phyloP scores from a whole-genome alignment of 352 stramenopile genomes.

The Globisporangium yorkense region DNA sequence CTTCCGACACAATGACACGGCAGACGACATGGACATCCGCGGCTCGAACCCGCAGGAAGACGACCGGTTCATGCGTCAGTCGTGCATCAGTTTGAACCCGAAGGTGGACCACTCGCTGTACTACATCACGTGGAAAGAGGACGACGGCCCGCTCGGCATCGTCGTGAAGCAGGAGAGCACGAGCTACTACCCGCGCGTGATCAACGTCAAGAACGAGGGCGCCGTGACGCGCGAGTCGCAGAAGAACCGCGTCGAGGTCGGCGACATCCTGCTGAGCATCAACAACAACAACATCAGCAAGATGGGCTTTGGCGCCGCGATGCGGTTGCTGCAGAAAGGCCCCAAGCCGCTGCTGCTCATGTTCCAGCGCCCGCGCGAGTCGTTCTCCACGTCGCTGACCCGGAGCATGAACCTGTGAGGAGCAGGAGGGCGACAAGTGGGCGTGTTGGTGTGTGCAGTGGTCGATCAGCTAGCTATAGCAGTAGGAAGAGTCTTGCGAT shows the following conservation, averaged over 20 bases:
- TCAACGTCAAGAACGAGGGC: constrained; percentile 86
- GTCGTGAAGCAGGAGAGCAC: constrained; percentile 85
- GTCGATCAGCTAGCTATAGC: no score
- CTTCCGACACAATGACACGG: constrained; percentile 75
- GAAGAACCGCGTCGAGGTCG: constrained; percentile 79
- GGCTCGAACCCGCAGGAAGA: constrained; percentile 71
- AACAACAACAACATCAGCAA: constrained; percentile 91
- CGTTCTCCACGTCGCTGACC: constrained; percentile 18
- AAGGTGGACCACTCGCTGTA: constrained; percentile 84
- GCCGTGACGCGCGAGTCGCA: constrained; percentile 74
- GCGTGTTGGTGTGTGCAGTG: not conserved
- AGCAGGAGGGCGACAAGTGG: not conserved
- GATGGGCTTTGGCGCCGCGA: constrained; percentile 82
- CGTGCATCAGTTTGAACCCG: constrained; percentile 71
- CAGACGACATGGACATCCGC: constrained; percentile 34
- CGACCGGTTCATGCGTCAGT: constrained; percentile 55
- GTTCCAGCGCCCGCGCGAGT: constrained; percentile 68
- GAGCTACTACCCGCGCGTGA: constrained; percentile 83
- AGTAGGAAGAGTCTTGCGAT: no score
- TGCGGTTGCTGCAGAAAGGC: constrained; percentile 82
- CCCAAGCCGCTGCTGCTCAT: constrained; percentile 84
- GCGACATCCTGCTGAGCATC: constrained; percentile 79
- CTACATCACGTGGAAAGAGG: constrained; percentile 88
- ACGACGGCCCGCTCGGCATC: constrained; percentile 79
- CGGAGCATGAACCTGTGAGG: constrained; percentile 26